A percentile compares a stretch with the other conserved stretches of the same genome.
These are phyloP conservation scores for Aspergillus vadensis DNA, from an alignment of 2,329 filamentous ascomycete genomes.

Conservation along the genomic window DNA sequence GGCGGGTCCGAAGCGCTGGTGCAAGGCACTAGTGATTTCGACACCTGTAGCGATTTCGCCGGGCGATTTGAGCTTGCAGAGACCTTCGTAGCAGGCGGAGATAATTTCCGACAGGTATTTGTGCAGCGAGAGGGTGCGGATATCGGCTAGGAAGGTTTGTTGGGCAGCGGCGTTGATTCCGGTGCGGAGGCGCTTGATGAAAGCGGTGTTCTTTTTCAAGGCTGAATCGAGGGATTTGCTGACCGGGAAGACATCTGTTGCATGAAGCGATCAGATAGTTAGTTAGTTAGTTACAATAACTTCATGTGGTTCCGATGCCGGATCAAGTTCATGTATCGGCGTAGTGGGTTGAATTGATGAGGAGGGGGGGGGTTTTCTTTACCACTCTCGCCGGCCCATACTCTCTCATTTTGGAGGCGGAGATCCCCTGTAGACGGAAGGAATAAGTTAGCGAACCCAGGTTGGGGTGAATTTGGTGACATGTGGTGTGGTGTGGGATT, in stretches of 20 bases:
- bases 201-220: slow-evolving; percentile 96
- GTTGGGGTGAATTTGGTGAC: not conserved
- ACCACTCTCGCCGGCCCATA: slow-evolving; percentile 91
- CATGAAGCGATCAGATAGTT: slow-evolving; percentile 20
- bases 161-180: slow-evolving; percentile 79
- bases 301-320: not conserved
- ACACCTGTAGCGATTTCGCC: slow-evolving; percentile 91
- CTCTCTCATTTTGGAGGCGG: slow-evolving; percentile 80
- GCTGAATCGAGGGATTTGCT: slow-evolving; percentile 85
- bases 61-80: slow-evolving; percentile 86
- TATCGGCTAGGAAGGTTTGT: slow-evolving; percentile 83
- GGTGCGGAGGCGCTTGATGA: slow-evolving; percentile 93
- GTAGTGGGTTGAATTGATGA: not conserved
- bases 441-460: not conserved
- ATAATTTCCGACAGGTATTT: slow-evolving; percentile 98
- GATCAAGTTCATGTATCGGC: slow-evolving; percentile 17
- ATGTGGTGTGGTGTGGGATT: not conserved
- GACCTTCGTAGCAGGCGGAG: slow-evolving; percentile 89
- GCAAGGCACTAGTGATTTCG: slow-evolving; percentile 90
- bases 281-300: too few relatives aligned
- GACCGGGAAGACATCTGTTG: slow-evolving; percentile 73
- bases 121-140: slow-evolving; percentile 84
- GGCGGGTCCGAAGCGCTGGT: slow-evolving; percentile 86
- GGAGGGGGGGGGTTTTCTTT: slow-evolving; percentile 14
- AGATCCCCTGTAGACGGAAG: slow-evolving; percentile 68